These are phyloP conservation scores for Trapa incisa DNA, from an alignment of 345 rosid genomes.

Conservation along the genomic window DNA sequence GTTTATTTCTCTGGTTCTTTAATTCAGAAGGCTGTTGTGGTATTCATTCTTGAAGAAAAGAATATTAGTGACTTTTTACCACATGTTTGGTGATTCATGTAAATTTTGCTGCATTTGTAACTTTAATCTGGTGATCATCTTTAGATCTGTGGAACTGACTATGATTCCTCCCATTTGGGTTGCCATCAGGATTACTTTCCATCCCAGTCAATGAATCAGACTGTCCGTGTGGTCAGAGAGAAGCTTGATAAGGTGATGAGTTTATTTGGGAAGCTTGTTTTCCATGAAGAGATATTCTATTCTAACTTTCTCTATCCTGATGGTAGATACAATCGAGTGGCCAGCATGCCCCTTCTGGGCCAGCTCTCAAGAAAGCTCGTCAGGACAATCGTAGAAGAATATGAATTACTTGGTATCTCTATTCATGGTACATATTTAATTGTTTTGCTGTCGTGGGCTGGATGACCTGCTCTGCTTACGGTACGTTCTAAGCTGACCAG, in stretches of 20 bases:
- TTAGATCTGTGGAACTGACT: not conserved
- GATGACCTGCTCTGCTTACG: not conserved
- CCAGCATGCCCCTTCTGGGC: slow-evolving; percentile 26
- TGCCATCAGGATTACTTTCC: slow-evolving; percentile 64
- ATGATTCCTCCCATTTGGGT: slow-evolving; percentile 4
- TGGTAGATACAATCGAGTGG: slow-evolving; percentile 50
- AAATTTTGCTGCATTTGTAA: not conserved
- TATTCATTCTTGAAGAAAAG: not conserved
- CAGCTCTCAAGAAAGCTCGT: slow-evolving; percentile 45
- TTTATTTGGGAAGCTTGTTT: not conserved
- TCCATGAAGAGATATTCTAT: not conserved
- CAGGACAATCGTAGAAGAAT: slow-evolving; percentile 70
- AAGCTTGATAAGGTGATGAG: slow-evolving; percentile 66
- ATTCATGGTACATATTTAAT: not conserved
- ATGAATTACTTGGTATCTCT: slow-evolving; percentile 10
- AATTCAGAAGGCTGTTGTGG: not conserved
- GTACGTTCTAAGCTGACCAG: not conserved
- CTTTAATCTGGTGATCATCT: not conserved
- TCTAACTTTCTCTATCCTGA: not conserved
- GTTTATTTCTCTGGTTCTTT: not conserved
- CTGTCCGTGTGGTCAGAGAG: slow-evolving; percentile 55
- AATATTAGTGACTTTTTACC: not conserved
- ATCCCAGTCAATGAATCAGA: slow-evolving; percentile 71
- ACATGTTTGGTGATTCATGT: not conserved
- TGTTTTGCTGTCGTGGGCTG: not conserved